Evolutionary conservation across 306 rosid genomes (phyloP).

Genomic region (Begonia peltatifolia): DNA sequence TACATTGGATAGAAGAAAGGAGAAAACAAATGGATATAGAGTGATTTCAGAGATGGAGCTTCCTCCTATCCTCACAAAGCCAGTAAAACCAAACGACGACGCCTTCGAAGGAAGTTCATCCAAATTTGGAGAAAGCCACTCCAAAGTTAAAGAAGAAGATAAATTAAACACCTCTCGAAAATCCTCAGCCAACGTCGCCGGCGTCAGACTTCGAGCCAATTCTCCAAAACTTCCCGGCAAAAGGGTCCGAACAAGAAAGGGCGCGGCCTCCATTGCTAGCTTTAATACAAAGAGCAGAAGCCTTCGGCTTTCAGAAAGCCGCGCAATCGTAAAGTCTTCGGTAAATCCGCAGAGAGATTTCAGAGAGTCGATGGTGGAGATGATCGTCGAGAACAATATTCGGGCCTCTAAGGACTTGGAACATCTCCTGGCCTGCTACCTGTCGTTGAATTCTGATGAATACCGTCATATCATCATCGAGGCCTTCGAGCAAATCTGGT

Average conservation of each 20-base stretch:
- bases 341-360: conserved; percentile 72
- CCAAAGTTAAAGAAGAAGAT: conserved; percentile 17
- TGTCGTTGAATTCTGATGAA: conserved; percentile 57
- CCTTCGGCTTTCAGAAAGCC: conserved; percentile 42
- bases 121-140: conserved; percentile 19
- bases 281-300: conserved; percentile 17
- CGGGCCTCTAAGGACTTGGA: conserved; percentile 65
- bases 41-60: conserved; percentile 38
- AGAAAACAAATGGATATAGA: conserved; percentile 27
- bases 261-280: conserved; percentile 28
- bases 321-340: conserved; percentile 70
- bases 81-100: conserved; percentile 28
- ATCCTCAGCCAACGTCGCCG: conserved; percentile 27
- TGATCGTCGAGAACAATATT: conserved; percentile 79
- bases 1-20: conserved; percentile 21
- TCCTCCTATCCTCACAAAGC: conserved; percentile 48
- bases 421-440: conserved; percentile 85
- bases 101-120: conserved; percentile 25
- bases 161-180: conserved; percentile 19
- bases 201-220: conserved; percentile 50
- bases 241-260: conserved; percentile 40
- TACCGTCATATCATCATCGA: conserved; percentile 62
- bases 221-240: conserved; percentile 53
- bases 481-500: conserved; percentile 80
- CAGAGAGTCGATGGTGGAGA: conserved; percentile 83